Percentiles rank a stretch among this genome's conserved stretches.
Evolutionary conservation across 2,329 filamentous ascomycete genomes (phyloP).

Genomic region (Colletotrichum tropicale): DNA sequence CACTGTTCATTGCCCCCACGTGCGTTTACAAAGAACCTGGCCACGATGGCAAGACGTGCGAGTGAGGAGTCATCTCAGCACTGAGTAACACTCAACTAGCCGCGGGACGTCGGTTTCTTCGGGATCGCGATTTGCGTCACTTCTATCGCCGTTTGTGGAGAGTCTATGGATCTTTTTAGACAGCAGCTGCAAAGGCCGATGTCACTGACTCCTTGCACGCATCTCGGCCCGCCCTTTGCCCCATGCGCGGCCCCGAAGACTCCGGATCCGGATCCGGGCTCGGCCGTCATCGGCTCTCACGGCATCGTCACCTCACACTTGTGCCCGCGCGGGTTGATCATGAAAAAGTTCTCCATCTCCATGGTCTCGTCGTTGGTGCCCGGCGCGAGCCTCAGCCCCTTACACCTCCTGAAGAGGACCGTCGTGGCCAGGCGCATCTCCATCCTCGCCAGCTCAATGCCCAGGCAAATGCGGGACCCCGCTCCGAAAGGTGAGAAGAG

Average conservation of each 20-base stretch:
- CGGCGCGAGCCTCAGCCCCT: slow-evolving; percentile 33
- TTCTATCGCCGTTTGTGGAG: neutral
- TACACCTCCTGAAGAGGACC: slow-evolving; percentile 55
- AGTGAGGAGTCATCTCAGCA: neutral
- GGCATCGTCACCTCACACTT: slow-evolving; percentile 30
- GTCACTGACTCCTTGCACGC: neutral
- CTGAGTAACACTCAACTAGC: too few species aligned
- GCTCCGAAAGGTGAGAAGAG: slow-evolving; percentile 58
- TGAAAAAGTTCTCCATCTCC: slow-evolving; percentile 35
- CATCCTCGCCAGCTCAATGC: slow-evolving; percentile 60
- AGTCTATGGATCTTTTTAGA: neutral
- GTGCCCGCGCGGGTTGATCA: slow-evolving; percentile 33
- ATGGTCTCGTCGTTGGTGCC: slow-evolving; percentile 41
- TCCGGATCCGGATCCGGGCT: neutral
- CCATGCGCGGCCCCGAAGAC: neutral
- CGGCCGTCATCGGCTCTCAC: neutral
- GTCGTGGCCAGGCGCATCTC: slow-evolving; percentile 58
- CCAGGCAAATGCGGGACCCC: slow-evolving; percentile 54
- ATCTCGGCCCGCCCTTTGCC: neutral
- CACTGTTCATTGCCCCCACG: neutral
- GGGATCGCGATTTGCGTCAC: neutral
- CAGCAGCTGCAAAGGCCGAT: neutral
- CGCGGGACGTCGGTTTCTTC: neutral
- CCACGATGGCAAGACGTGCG: neutral
- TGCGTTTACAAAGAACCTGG: neutral